These are phyloP conservation scores for Trichoderma breve DNA, from an alignment of 2,329 filamentous ascomycete genomes.

Conservation along the genomic window DNA sequence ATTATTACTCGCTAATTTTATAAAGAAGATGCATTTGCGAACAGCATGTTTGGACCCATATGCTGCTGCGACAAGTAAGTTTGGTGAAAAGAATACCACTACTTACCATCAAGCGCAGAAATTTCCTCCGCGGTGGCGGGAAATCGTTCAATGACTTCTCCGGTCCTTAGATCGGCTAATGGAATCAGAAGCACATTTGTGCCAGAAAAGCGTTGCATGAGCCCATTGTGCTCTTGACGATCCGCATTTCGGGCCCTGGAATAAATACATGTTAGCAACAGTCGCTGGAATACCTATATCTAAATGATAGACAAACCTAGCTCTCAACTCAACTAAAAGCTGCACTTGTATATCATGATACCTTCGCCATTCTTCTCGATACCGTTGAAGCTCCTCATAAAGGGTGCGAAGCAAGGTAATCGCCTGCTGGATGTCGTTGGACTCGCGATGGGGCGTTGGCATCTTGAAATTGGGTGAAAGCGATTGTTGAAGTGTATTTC, in stretches of 20 bases:
- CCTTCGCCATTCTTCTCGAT: background rate
- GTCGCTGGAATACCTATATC: background rate
- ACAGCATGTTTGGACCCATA: background rate
- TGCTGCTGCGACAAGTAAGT: too few species aligned
- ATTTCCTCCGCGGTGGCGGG: background rate
- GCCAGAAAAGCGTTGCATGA: background rate
- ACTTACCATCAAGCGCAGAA: background rate
- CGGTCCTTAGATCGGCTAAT: background rate
- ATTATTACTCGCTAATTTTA: background rate
- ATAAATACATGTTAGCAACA: background rate
- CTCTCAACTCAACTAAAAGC: too few species aligned
- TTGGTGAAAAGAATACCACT: background rate
- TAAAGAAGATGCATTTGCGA: background rate
- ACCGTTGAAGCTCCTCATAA: background rate
- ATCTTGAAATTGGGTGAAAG: background rate
- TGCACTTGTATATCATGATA: background rate
- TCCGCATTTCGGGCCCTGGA: background rate
- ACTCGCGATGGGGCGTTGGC: background rate
- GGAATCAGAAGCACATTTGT: background rate
- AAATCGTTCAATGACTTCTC: background rate
- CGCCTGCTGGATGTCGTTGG: background rate
- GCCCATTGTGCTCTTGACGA: background rate
- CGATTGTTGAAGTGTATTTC: background rate
- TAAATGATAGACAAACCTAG: background rate
- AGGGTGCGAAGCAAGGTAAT: background rate